Percentiles rank a stretch among this genome's conserved stretches.
phyloP scores from a whole-genome alignment of 2,329 filamentous ascomycete genomes.

The Grosmannia penicillata region DNA sequence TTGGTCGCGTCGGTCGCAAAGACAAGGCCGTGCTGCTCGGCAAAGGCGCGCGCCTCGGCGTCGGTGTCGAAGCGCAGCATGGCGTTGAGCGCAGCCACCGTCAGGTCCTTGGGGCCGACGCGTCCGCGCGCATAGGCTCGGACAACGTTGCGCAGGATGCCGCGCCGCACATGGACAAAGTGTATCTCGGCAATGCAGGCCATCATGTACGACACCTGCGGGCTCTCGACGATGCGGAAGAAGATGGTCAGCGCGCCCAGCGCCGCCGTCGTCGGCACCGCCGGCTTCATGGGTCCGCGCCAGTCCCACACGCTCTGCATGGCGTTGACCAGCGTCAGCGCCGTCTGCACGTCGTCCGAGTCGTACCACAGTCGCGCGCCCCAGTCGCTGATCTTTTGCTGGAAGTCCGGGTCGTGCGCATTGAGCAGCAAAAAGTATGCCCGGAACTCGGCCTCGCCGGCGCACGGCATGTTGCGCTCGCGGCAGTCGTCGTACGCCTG shows the following conservation, averaged over 20 bases:
- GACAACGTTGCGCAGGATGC: conserved; percentile 39
- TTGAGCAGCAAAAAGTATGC: conserved; percentile 51
- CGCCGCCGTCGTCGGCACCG: conserved; percentile 30
- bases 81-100: conserved; percentile 36
- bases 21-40: conserved; percentile 38
- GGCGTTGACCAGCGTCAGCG: conserved; percentile 43
- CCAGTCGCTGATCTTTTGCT: conserved; percentile 41
- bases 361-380: conserved; percentile 37
- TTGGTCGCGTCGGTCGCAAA: conserved; percentile 26
- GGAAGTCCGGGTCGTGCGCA: conserved; percentile 40
- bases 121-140: conserved; percentile 40
- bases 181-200: conserved; percentile 56
- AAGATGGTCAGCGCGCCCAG: conserved; percentile 36
- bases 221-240: conserved; percentile 43
- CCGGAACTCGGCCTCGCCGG: conserved; percentile 51
- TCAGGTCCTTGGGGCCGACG: conserved; percentile 44
- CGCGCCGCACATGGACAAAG: conserved; percentile 44
- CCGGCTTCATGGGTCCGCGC: conserved; percentile 41
- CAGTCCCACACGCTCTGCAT: conserved; percentile 42
- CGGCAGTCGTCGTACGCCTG: conserved; percentile 53
- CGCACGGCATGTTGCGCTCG: conserved; percentile 39
- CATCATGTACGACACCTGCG: conserved; percentile 50
- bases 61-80: conserved; percentile 54
- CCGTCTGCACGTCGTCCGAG: conserved; percentile 44
- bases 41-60: conserved; percentile 50